Conservation (phyloP, 1,284 basidiomycete species). For the Ganoderma leucocontextum region DNA sequence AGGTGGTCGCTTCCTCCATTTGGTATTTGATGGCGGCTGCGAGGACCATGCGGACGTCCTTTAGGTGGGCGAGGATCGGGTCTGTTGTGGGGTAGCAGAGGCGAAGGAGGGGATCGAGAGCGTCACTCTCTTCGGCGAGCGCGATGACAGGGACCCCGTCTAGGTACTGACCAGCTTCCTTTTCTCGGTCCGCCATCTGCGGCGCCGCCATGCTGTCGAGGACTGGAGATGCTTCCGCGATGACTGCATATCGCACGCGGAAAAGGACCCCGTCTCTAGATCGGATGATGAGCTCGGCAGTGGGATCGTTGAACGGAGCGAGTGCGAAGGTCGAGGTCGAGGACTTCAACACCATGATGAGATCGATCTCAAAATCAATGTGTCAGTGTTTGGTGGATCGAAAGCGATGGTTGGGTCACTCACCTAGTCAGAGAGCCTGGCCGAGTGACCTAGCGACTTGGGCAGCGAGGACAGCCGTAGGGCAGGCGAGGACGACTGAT, state of each 20-base stretch:
- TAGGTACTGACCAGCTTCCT: no score
- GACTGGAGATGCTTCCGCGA: constrained; percentile 37
- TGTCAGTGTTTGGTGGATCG: no score
- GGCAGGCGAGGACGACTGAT: no score
- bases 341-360: no score
- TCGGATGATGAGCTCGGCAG: constrained; percentile 40
- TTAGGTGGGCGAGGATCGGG: constrained; percentile 19
- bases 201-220: constrained; percentile 33
- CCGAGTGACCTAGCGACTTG: no score
- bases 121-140: constrained; percentile 21
- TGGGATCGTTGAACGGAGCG: constrained; percentile 16
- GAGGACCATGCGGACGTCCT: constrained; percentile 19
- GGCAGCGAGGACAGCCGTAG: no score
- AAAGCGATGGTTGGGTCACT: no score
- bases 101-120: constrained; percentile 33
- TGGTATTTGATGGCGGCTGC: constrained; percentile 24
- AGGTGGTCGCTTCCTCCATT: constrained; percentile 22
- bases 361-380: no score
- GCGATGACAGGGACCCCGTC: constrained; percentile 27
- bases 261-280: constrained; percentile 32
- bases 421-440: no score
- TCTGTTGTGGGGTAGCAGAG: constrained; percentile 34
- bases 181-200: no score
- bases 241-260: constrained; percentile 19
- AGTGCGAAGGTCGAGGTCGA: no score